Percentiles rank a stretch among this genome's conserved stretches.
Evolutionary conservation across 108 stramenopile genomes (phyloP).

Genomic region (Cyclotella choctawhatcheeana): DNA sequence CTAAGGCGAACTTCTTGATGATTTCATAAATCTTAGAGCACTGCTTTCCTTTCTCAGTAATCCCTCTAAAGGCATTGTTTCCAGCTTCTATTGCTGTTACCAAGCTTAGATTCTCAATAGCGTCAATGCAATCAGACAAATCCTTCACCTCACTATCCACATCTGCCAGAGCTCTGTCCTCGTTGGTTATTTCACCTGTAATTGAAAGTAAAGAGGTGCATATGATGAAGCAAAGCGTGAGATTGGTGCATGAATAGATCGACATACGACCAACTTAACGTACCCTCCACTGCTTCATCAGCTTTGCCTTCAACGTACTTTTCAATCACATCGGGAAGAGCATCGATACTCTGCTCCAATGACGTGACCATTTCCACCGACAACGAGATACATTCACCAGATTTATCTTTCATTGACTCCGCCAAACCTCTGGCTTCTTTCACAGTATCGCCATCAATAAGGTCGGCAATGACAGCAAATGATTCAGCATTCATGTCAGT

Average conservation of each 20-base stretch:
- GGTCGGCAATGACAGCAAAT: conserved; percentile 54
- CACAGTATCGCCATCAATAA: conserved; percentile 56
- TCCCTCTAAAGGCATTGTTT: conserved; percentile 44
- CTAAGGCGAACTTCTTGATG: conserved; percentile 44
- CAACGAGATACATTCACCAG: conserved; percentile 47
- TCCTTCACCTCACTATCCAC: conserved; percentile 53
- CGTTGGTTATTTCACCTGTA: conserved; percentile 27
- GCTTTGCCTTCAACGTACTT: conserved; percentile 51
- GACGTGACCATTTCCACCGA: conserved; percentile 53
- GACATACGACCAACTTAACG: no score
- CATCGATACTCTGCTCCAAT: conserved; percentile 54
- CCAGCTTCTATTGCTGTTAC: conserved; percentile 57
- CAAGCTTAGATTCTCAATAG: conserved; percentile 49
- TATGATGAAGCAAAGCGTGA: no score
- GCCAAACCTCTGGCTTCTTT: conserved; percentile 44
- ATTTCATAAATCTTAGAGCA: conserved; percentile 45
- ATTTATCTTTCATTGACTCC: conserved; percentile 42
- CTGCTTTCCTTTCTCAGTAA: conserved; percentile 42
- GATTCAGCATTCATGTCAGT: conserved; percentile 45
- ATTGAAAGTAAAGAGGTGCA: no score
- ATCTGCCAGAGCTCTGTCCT: conserved; percentile 35
- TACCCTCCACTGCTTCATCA: conserved; percentile 4
- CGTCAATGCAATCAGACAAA: conserved; percentile 47
- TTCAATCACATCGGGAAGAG: conserved; percentile 49
- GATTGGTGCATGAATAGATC: no score